Evolutionary conservation across 2,329 filamentous ascomycete genomes (phyloP), one percentile per base, ranked within the genome.

Genomic region (Penicillium oxalicum): DNA sequence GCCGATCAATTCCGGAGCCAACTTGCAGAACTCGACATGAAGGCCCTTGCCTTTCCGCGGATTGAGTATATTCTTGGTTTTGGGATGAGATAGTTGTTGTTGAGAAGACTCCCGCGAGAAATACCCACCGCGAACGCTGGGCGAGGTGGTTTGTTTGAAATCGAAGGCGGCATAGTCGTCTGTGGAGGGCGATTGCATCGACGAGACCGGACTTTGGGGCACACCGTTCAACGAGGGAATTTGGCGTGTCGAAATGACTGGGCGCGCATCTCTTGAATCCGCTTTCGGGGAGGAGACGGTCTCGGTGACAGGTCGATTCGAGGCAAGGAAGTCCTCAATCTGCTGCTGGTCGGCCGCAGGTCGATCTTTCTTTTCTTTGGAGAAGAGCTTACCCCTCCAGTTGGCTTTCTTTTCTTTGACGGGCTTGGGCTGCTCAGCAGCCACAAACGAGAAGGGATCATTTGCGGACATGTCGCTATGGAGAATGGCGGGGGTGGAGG

Each of bases 1-100:
- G 40, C 91, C 91, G 62, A 97, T 96, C 53, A 95, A 70, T 40
- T 89, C 86, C 5, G 91, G 90, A 47, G 78, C 76, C 8, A 77
- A 78, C 57, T 87, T 82, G 45, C 78, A 79, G 61, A 96, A 96
- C 48, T 77, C 81, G 33, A 96, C 91, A 4, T 74, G 74, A 52
- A 93, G 73, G 8, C 86, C 86, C 67, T 88, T 87, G 62, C 78
- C 81, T 47, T 71, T 74, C 59, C 72, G 66, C 48, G 68, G 67
- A 48, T 67, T 65, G 37, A 57, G 61, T 9, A 61, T 55, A 35
- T 28, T 39, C 2, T 32, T 32, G 29, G 63, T 59, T 13, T 34
- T 44, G 24, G 37, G 24, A n/a, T 27, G 25, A 26, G 33, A 34
- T 9, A 38, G 28, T 18, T 34, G 40, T 11, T 13, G 9, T 12